Evolutionary conservation across 768 basidiomycete species (phyloP).

Genomic region (Agaricus sinodeliciosus): DNA sequence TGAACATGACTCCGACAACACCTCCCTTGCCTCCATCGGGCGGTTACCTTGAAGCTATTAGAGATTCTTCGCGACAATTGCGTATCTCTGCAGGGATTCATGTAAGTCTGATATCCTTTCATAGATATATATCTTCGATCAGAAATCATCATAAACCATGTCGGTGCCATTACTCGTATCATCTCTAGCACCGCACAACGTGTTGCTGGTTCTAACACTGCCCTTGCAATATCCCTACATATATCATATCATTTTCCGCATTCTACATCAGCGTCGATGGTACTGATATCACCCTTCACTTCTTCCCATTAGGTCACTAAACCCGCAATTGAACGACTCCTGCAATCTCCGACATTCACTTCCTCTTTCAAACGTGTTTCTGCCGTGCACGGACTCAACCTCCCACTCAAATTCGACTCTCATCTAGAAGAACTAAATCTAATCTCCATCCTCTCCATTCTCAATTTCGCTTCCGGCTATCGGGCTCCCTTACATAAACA

Average conservation of each 20-base stretch:
- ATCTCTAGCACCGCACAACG: background rate
- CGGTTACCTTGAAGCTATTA: constrained; percentile 43
- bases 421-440: constrained; percentile 73
- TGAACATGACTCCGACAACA: constrained; percentile 7
- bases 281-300: no score
- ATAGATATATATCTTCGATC: background rate
- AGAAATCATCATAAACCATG: background rate
- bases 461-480: constrained; percentile 84
- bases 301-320: constrained; percentile 41
- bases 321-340: constrained; percentile 51
- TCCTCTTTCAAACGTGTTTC: constrained; percentile 58
- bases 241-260: background rate
- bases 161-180: background rate
- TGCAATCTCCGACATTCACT: constrained; percentile 60
- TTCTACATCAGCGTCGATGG: background rate
- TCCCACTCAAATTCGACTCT: constrained; percentile 78
- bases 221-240: background rate
- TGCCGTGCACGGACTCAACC: constrained; percentile 56
- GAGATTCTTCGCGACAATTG: constrained; percentile 42
- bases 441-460: constrained; percentile 66
- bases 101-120: constrained; percentile 31
- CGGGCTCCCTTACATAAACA: constrained; percentile 64
- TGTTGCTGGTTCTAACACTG: background rate
- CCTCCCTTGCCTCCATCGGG: constrained; percentile 39
- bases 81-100: constrained; percentile 41